Base-by-base conservation (phyloP, 179 eudicot species). In the Sideroxylon spinosum region DNA sequence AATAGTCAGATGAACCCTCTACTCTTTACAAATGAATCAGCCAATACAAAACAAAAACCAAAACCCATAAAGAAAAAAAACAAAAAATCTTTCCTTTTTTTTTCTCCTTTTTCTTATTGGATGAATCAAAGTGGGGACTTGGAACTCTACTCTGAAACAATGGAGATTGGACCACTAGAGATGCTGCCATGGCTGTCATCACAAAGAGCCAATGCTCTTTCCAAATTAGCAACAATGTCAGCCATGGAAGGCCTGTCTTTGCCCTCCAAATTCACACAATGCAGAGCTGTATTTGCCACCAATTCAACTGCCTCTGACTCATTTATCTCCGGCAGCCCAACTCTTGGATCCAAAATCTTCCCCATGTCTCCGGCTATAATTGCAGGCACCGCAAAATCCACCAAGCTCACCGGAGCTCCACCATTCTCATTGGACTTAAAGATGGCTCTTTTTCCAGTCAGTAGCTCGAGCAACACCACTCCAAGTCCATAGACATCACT, bases 401-500 rank as follows among this genome's bases (percentile, higher is more conserved):
- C 97, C 81, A 92, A 77, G 11, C 94, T 92, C 6, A 79, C 76
- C 1, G 96, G 97, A 46, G 73, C 86, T 25, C 86, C 90, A 64
- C 82, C 95, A 53, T 78, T 80, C 6, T 68, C 82, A 1, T 72
- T 86, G 7, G 32, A 67, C 89, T 85, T 94, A 79, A 94, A 92
- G 44, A 94, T 91, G 0, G 98, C 97, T 66, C 82, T 88, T 76
- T 86, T 94, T 37, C 98, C 98, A 0, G 97, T 92, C 65, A 94
- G 61, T 4, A 94, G 89, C 79, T 94, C 98, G 16, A 94, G 88
- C 81, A 94, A 65, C 17, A 94, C 98, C 26, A 94, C 94, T 28
- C 98, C 98, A 50, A 94, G 79, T 32, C 98, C 98, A 77, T 94
- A 94, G 0, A 94, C 97, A 78, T 94, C 98, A 57, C 94, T 92